Base-by-base conservation (phyloP, 2,329 filamentous ascomycete species). In the Scedosporium boydii region DNA sequence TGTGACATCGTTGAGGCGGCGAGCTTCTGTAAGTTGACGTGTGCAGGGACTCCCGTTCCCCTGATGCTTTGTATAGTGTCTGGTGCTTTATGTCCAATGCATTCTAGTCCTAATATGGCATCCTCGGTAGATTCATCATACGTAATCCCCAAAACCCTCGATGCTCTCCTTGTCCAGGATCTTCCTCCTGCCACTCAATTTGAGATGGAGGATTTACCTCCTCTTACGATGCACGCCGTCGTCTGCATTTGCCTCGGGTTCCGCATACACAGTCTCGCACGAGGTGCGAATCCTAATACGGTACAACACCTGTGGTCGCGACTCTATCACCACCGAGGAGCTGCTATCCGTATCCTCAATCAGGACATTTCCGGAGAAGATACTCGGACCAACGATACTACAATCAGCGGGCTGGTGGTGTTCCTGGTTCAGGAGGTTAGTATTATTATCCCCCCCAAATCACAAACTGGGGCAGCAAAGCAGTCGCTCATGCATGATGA, bases 141-240 rank as follows among this genome's bases (percentile, higher is more conserved):
- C 38, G 67, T 70, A 6, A 62, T 71, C n/a, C 66, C 74, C 44
- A 65, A 68, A 53, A 69, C 46, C 27, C 69, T 70, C 61, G 65
- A 66, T 48, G 68, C 65, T 70, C 72, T 69, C 29, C 68, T 69
- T 18, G n/a, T 63, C 38, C 46, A 18, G 57, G 34, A 55, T 44
- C 56, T 42, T n/a, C 14, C 34, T n/a, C 56, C 21, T 58, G 12
- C n/a, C 14, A 58, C n/a, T n/a, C n/a, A 41, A 4, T 58, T 58
- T 6, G 18, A 62, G 2, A 53, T 65, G 16, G 58, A 58, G 16
- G 58, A 44, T 16, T 18, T 65, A 21, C 61, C 64, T 14, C 61
- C 53, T 2, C 41, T 62, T 1, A 65, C 61, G 9, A 59, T 61
- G 3, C 65, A 66, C 41, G 60, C 63, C 14, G 12, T 66, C 44